These are phyloP conservation scores for Infundibulicybe gibba DNA, from an alignment of 768 basidiomycete species.

Conservation along the genomic window DNA sequence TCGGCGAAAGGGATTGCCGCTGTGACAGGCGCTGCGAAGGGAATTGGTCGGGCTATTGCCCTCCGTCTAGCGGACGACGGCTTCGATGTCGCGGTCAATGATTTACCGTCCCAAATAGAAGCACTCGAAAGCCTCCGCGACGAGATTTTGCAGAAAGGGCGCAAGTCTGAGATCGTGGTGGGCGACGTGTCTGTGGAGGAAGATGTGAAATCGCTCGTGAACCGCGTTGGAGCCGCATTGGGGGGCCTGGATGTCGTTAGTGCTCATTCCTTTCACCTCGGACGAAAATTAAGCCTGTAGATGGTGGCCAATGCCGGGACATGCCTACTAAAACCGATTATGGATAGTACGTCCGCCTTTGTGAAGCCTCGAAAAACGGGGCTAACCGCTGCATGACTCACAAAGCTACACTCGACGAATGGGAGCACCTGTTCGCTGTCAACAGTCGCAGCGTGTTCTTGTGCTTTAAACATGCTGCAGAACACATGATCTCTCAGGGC, in stretches of 20 bases:
- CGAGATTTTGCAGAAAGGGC: slow-evolving; percentile 17
- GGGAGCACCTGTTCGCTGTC: slow-evolving; percentile 23
- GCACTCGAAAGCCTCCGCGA: slow-evolving; percentile 15
- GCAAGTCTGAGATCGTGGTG: slow-evolving; percentile 13
- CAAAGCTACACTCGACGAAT: slow-evolving; percentile 25
- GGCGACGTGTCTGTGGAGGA: no score
- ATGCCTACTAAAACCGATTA: background rate
- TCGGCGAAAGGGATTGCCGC: slow-evolving; percentile 20
- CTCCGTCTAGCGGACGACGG: slow-evolving; percentile 26
- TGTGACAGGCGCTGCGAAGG: no score
- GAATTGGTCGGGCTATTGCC: slow-evolving; percentile 23
- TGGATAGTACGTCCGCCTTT: slow-evolving; percentile 18
- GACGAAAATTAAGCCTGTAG: slow-evolving; percentile 7
- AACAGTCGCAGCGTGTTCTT: slow-evolving; percentile 34
- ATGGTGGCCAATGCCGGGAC: slow-evolving; percentile 33
- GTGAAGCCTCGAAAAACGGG: background rate
- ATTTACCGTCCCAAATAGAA: slow-evolving; percentile 11
- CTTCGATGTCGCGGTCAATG: no score
- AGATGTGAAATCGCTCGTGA: no score
- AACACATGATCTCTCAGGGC: slow-evolving; percentile 40
- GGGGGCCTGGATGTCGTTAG: no score
- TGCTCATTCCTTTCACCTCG: background rate
- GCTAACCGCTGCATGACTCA: background rate
- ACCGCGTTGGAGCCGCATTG: no score
- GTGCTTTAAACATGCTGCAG: slow-evolving; percentile 37